Base-by-base conservation (phyloP, 768 basidiomycete species). In the Sarcodon aspratus region DNA sequence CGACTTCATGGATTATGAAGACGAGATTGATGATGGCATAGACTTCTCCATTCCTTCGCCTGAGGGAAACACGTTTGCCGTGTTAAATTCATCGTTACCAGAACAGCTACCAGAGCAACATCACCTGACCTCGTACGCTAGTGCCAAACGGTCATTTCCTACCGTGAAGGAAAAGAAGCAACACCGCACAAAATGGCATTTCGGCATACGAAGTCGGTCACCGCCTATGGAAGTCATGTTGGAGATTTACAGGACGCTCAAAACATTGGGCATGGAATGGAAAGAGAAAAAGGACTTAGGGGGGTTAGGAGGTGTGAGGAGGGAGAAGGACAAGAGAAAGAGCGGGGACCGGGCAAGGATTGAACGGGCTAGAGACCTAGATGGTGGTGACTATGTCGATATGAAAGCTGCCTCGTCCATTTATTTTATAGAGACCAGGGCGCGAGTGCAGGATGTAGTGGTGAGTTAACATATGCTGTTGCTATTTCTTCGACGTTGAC, bases 201-300 rank as follows among this genome's bases (percentile, higher is more conserved):
- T 97, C 59, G 96, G 96, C 7, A 98, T 99, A 36, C 77, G 96
- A 33, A 93, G 89, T 56, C 75, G 94, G 51, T 86, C 82, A 50
- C 90, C 93, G 33, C 96, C 94, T 17, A 95, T 98, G 89, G 96
- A 99, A 64, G 95, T 99, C 18, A 97, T 99, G 94, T 69, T 96
- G 21, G 95, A 97, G 74, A 96, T 99, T 46, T 98, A 99, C 66
- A 72, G 88, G 52, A 96, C 94, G 38, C 68, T 99, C 45, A 85
- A 85, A 66, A 71, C 81, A 51, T 72, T 97, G 15, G 89, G 85
- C 12, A 95, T 98, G 90, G 91, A 99, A 66, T 99, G 96, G 96
- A 89, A 89, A 63, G 81, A 86, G 69, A 96, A 96, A 73, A 76
- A 75, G 53, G 79, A 79, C 51, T 64, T 90, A 1, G 86, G 85